These are phyloP conservation scores for Lactarius sp. DNA, from an alignment of 768 basidiomycete genomes.

Conservation along the genomic window DNA sequence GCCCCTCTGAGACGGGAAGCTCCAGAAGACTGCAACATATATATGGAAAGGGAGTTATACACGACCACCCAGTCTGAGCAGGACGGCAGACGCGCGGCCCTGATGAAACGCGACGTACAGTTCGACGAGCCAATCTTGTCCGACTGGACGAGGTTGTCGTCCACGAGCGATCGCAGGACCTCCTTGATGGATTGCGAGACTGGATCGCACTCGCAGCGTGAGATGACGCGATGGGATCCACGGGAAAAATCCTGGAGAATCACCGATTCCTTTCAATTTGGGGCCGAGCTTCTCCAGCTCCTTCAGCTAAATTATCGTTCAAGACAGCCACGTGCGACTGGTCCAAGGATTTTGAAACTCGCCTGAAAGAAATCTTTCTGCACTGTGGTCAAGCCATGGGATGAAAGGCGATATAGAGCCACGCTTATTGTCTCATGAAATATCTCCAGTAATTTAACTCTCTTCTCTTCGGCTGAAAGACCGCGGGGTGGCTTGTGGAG, in stretches of 20 bases:
- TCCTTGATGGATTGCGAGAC: constrained; percentile 93
- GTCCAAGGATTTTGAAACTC: background rate
- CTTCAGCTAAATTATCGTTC: constrained; percentile 54
- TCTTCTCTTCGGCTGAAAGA: constrained; percentile 86
- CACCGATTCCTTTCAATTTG: constrained; percentile 90
- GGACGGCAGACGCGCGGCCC: constrained; percentile 19
- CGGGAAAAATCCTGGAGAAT: constrained; percentile 9
- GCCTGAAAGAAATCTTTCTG: constrained; percentile 85
- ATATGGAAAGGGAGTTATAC: constrained; percentile 19
- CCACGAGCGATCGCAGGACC: constrained; percentile 79
- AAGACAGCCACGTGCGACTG: background rate
- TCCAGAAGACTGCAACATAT: constrained; percentile 77
- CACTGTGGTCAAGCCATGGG: background rate
- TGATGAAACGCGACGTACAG: constrained; percentile 65
- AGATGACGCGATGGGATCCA: background rate
- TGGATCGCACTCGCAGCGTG: constrained; percentile 29
- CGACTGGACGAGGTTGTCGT: constrained; percentile 77
- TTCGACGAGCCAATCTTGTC: constrained; percentile 96
- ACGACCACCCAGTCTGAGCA: constrained; percentile 14
- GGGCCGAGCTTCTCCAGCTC: constrained; percentile 87
- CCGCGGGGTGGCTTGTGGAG: constrained; percentile 37
- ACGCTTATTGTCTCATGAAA: constrained; percentile 82
- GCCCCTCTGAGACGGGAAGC: constrained; percentile 87
- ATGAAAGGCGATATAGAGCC: background rate
- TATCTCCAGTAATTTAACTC: constrained; percentile 81